Conservation (phyloP, 2,329 filamentous ascomycete genomes). For the Neopestalotiopsis rosae region DNA sequence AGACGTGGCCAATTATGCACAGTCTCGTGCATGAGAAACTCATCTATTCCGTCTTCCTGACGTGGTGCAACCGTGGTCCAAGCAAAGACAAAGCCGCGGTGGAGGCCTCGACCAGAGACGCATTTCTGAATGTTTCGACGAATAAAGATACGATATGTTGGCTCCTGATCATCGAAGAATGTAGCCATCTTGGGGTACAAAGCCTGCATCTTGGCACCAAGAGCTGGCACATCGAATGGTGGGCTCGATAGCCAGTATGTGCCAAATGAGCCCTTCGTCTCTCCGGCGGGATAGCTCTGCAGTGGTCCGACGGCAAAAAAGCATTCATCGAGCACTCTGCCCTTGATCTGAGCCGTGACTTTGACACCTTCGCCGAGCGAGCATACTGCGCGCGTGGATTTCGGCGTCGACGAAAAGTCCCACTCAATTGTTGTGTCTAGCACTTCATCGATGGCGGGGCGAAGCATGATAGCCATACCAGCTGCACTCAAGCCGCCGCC, state of each 20-base stretch:
- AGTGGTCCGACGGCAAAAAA: not conserved
- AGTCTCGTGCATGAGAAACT: constrained; percentile 1
- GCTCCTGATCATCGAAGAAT: not conserved
- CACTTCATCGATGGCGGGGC: not conserved
- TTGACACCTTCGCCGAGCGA: not conserved
- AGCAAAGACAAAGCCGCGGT: not conserved
- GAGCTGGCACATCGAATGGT: not conserved
- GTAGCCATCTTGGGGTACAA: not conserved
- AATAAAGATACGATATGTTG: not conserved
- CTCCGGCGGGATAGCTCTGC: not conserved
- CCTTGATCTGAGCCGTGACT: not conserved
- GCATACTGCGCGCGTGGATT: not conserved
- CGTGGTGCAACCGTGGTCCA: constrained; percentile 1
- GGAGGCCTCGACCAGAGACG: not conserved
- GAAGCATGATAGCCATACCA: not conserved
- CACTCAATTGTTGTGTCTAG: constrained; percentile 1
- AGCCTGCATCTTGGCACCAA: not conserved
- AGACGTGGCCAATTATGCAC: not conserved
- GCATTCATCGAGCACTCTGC: not conserved
- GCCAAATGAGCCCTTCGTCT: not conserved
- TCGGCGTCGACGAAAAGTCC: not conserved
- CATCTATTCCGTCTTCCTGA: not conserved
- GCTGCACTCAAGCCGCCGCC: not conserved
- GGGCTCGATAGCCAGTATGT: constrained; percentile 2
- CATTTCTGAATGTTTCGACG: not conserved